These are phyloP conservation scores for Pichia thaimueangensis DNA, from an alignment of 805 yeast species.

Conservation along the genomic window DNA sequence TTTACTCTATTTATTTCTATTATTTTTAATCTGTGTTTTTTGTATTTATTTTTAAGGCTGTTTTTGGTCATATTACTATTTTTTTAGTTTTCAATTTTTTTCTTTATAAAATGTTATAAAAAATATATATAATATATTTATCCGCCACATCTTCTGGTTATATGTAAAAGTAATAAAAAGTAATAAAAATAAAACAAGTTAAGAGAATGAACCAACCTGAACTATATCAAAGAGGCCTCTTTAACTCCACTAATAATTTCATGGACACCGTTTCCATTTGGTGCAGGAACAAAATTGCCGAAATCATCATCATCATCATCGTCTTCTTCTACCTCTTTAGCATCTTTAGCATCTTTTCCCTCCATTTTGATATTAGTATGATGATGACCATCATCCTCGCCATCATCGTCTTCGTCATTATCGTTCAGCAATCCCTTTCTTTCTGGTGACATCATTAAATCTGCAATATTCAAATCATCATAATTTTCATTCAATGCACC, in stretches of 20 bases:
- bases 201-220: no score
- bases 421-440: not conserved
- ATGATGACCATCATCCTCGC: no score
- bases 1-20: not conserved
- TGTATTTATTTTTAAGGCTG: not conserved
- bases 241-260: not conserved
- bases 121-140: no score
- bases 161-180: no score
- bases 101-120: no score
- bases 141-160: no score
- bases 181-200: no score
- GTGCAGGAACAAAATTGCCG: slow-evolving; percentile 28
- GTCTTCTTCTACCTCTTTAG: slow-evolving; percentile 13
- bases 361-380: no score
- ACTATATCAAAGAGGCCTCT: no score
- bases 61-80: slow-evolving; percentile 2
- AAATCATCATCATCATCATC: slow-evolving; percentile 31
- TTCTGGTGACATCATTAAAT: slow-evolving; percentile 5
- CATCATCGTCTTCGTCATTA: slow-evolving; percentile 22
- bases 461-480: slow-evolving; percentile 9
- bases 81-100: not conserved
- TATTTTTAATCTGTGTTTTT: not conserved
- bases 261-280: not conserved
- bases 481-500: slow-evolving; percentile 6
- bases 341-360: no score